Base-by-base conservation (phyloP, 2,329 filamentous ascomycete genomes). In the Aspergillus sp. region DNA sequence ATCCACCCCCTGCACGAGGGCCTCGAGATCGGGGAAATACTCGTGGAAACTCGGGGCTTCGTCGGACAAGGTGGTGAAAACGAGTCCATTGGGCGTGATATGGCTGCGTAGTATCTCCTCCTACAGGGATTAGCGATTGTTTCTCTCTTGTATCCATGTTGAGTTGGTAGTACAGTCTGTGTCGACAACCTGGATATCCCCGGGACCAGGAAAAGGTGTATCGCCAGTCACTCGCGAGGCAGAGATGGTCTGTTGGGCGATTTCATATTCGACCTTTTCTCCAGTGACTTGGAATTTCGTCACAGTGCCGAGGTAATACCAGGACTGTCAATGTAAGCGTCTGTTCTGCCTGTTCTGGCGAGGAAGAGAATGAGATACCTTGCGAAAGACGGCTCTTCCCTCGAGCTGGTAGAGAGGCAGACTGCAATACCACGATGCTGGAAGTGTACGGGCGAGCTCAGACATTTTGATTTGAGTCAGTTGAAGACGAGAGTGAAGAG, bases 401-500 rank as follows among this genome's bases (percentile, higher is more conserved):
- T 77, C 74, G 41, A 77, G 64, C 37, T 75, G 68, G 57, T 76
- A 76, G 7, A 77, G 60, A 11, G 72, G 63, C 30, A 58, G 51
- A 45, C 70, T 76, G 51, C 69, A 68, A 47, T 76, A 77, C 74
- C 74, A 77, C 1, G 73, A 76, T 9, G 74, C 73, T n/a, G 74
- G 74, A 33, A 77, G 59, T 13, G 74, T 77, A 39, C 64, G 56
- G 27, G 53, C 39, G 39, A 65, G 55, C 40, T 65, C 59, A 31
- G 61, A 43, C 64, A 67, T 66, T 34, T 38, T 58, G 26, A 6
- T 19, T 4, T 19, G 13, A 29, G 26, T 37, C 27, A 27, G n/a
- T 10, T 19, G 29, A 19, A 19, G 19, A 19, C 2, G 4, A 19
- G 19, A 19, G 4, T 19, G 19, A 19, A 19, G 19, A 19, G 19